phyloP scores from a whole-genome alignment of 2,329 filamentous ascomycete species.

The Alternaria dauci region DNA sequence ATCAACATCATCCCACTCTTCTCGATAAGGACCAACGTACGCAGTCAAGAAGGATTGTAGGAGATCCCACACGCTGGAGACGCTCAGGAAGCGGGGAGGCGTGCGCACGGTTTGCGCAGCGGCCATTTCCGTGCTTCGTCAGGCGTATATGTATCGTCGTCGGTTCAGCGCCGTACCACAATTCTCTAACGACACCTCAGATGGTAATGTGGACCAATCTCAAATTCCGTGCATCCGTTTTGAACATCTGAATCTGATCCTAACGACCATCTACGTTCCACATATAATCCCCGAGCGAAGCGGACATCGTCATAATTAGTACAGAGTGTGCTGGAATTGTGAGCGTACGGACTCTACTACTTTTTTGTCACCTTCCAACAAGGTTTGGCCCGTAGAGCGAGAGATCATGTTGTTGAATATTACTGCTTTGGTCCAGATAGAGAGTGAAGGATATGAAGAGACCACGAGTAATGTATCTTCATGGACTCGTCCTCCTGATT shows the following conservation, averaged over 20 bases:
- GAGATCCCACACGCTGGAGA: background rate
- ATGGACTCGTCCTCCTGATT: no score
- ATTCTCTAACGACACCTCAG: no score
- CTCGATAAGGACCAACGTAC: background rate
- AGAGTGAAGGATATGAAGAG: no score
- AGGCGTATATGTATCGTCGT: background rate
- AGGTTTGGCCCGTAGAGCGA: no score
- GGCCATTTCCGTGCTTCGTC: background rate
- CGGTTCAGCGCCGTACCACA: background rate
- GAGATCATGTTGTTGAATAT: no score
- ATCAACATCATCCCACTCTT: background rate
- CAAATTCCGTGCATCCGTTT: background rate
- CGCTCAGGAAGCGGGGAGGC: background rate
- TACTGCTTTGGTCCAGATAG: no score
- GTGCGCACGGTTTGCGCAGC: background rate
- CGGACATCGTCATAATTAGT: constrained; percentile 62
- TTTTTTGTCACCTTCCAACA: no score
- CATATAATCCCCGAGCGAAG: background rate
- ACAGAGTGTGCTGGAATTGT: constrained; percentile 57
- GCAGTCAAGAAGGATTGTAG: background rate
- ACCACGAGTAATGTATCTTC: no score
- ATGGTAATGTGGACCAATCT: background rate
- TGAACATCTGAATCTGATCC: background rate
- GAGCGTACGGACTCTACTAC: background rate
- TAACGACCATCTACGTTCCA: background rate